These are phyloP conservation scores for Candida schatavii DNA, from an alignment of 805 yeast genomes.

Conservation along the genomic window DNA sequence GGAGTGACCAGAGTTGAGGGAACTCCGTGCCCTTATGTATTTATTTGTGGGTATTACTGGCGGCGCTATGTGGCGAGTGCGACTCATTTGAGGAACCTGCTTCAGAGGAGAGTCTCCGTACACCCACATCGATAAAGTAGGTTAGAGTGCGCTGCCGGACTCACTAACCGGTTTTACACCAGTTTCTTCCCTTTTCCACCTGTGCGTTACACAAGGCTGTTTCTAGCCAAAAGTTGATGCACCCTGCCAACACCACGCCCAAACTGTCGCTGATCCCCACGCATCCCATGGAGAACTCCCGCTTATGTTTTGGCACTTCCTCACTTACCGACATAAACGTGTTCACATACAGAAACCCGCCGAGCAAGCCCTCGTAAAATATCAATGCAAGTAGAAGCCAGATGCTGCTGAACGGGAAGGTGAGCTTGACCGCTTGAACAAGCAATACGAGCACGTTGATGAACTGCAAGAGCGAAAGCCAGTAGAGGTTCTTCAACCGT, in stretches of 20 bases:
- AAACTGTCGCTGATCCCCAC: constrained; percentile 61
- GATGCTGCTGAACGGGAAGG: constrained; percentile 54
- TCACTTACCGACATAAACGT: constrained; percentile 80
- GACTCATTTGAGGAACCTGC: too few relatives aligned
- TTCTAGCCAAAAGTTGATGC: constrained; percentile 72
- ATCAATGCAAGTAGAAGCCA: constrained; percentile 61
- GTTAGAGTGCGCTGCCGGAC: too few relatives aligned
- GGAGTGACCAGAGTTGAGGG: too few relatives aligned
- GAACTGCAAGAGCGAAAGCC: constrained; percentile 65
- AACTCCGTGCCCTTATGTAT: not conserved
- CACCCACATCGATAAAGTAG: too few relatives aligned
- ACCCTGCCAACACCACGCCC: constrained; percentile 82
- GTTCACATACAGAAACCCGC: constrained; percentile 88
- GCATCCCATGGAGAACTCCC: constrained; percentile 36
- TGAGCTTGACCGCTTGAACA: constrained; percentile 56
- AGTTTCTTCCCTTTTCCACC: constrained; percentile 67
- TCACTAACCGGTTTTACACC: constrained; percentile 49
- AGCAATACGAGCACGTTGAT: constrained; percentile 59
- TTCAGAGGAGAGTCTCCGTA: too few relatives aligned
- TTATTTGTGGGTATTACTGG: not conserved
- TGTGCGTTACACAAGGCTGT: constrained; percentile 70
- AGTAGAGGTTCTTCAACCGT: constrained; percentile 55
- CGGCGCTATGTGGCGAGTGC: too few relatives aligned
- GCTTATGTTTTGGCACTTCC: constrained; percentile 33
- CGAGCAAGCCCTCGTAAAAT: constrained; percentile 85